Evolutionary conservation across 345 rosid genomes (phyloP).

Genomic region (Eucalyptus victrix): DNA sequence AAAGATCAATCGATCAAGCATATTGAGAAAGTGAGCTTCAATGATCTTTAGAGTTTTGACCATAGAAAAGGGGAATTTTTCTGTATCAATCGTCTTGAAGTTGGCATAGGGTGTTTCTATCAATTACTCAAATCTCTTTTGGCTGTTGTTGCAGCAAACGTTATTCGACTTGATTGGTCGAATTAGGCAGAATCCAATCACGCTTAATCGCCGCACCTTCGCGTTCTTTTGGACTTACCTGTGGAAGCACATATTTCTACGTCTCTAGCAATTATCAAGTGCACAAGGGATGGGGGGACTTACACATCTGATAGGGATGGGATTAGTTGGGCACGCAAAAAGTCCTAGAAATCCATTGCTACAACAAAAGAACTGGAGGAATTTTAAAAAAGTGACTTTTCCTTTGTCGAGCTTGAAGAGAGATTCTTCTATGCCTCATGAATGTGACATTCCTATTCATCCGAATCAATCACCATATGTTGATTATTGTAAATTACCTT

Average conservation of each 20-base stretch:
- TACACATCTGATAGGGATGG: no score
- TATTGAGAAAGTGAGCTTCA: not conserved
- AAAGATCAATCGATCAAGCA: not conserved
- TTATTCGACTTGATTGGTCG: not conserved
- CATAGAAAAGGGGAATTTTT: not conserved
- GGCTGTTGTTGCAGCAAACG: not conserved
- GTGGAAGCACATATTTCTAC: not conserved
- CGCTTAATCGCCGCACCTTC: not conserved
- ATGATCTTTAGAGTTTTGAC: no score
- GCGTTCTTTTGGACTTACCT: not conserved
- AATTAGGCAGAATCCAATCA: not conserved
- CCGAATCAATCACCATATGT: no score
- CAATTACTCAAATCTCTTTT: not conserved
- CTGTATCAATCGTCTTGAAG: not conserved
- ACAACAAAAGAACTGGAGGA: not conserved
- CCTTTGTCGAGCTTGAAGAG: not conserved
- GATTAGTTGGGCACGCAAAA: no score
- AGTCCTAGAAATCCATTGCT: no score
- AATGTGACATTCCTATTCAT: not conserved
- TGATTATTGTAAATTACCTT: not conserved
- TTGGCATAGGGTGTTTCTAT: not conserved
- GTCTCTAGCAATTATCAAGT: not conserved
- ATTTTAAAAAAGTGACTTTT: no score
- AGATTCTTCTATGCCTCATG: not conserved
- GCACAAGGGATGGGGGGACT: no score